Conservation (phyloP, 805 yeast species). For the Saturnispora ahearnii region DNA sequence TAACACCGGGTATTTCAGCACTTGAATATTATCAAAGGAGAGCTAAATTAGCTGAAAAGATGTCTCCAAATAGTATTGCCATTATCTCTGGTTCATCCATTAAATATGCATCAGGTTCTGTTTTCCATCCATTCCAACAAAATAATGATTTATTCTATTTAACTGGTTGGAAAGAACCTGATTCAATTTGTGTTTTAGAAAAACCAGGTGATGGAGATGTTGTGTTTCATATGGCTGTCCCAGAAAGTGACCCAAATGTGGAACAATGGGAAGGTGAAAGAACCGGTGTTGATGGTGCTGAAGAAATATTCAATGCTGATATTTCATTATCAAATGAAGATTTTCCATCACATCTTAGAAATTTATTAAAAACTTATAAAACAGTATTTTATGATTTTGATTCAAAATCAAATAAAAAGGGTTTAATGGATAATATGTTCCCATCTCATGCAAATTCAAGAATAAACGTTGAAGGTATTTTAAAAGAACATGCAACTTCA, state of each 20-base stretch:
- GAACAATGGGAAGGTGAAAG: constrained; percentile 96
- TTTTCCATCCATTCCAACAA: constrained; percentile 88
- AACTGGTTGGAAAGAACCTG: constrained; percentile 91
- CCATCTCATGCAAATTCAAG: constrained; percentile 2
- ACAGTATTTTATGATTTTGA: constrained; percentile 46
- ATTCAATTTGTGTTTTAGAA: constrained; percentile 60
- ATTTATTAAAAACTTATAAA: constrained; percentile 39
- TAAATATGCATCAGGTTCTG: constrained; percentile 82
- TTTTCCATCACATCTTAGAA: constrained; percentile 35
- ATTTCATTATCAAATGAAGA: constrained; percentile 44
- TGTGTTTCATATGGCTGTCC: constrained; percentile 72
- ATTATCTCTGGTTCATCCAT: constrained; percentile 64
- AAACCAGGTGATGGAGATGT: constrained; percentile 46
- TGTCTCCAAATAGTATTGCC: constrained; percentile 61
- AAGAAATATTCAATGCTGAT: constrained; percentile 83
- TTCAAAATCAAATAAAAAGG: constrained; percentile 15
- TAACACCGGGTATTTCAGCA: constrained; percentile 85
- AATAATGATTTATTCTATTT: constrained; percentile 79
- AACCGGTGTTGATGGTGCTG: constrained; percentile 77
- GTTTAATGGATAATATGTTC: constrained; percentile 16
- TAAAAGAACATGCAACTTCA: constrained; percentile 17
- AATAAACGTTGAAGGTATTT: constrained; percentile 13
- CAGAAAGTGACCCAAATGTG: constrained; percentile 62
- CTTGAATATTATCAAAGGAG: constrained; percentile 74
- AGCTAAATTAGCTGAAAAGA: constrained; percentile 39